Evolutionary conservation across 257 asterid species (phyloP).

Genomic region (Petunia axillaris): DNA sequence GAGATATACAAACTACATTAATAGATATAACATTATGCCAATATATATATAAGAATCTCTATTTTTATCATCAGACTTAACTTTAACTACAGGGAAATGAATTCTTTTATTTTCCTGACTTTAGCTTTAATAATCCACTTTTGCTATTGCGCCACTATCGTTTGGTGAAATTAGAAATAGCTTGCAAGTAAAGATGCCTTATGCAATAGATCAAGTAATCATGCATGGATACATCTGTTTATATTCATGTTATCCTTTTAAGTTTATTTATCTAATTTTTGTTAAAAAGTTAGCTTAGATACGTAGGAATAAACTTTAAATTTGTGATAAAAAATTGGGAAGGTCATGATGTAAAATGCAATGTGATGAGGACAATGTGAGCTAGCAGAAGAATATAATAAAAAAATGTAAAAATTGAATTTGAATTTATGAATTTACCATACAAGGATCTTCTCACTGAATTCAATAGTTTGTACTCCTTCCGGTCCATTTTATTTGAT

Average conservation of each 20-base stretch:
- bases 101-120: slow-evolving; percentile 29
- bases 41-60: neutral
- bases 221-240: neutral
- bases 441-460: no score
- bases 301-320: neutral
- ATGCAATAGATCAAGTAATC: neutral
- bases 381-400: neutral
- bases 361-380: neutral
- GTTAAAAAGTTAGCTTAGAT: neutral
- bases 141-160: slow-evolving; percentile 30
- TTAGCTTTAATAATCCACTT: slow-evolving; percentile 40
- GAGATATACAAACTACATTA: neutral
- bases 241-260: neutral
- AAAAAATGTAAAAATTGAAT: no score
- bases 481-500: no score
- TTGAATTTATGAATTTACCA: no score
- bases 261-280: neutral
- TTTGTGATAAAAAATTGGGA: neutral
- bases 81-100: slow-evolving; percentile 22
- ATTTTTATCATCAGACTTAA: neutral
- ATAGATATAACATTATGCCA: neutral
- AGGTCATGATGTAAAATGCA: no score
- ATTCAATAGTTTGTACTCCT: no score
- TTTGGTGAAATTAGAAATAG: slow-evolving; percentile 36
- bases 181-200: slow-evolving; percentile 37